Percentiles rank a stretch among this genome's conserved stretches.
These are phyloP conservation scores for Colletotrichum sp. DNA, from an alignment of 2,329 filamentous ascomycete species.

Conservation along the genomic window DNA sequence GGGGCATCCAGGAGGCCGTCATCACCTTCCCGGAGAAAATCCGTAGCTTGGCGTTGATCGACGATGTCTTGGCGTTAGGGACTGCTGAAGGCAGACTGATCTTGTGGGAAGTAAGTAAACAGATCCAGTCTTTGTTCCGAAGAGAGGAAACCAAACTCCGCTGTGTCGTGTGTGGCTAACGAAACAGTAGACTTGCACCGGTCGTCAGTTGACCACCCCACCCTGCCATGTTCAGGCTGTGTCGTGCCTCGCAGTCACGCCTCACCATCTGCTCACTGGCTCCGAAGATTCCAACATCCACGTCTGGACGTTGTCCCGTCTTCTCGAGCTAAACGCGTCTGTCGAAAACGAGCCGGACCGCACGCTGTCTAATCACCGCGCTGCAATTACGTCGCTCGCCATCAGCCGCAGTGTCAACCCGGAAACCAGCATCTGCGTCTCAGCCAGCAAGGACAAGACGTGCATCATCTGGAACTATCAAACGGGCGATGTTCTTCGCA, in stretches of 20 bases:
- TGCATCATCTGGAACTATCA: conserved; percentile 94
- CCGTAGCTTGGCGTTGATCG: conserved; percentile 75
- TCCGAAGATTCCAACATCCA: conserved; percentile 89
- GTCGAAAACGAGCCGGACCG: conserved; percentile 72
- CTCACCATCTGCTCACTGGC: conserved; percentile 76
- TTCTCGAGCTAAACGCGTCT: conserved; percentile 66
- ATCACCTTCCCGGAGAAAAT: conserved; percentile 90
- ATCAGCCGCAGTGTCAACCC: conserved; percentile 69
- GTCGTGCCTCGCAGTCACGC: conserved; percentile 75
- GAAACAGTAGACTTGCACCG: conserved; percentile 67
- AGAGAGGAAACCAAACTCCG: neutral
- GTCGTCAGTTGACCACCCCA: conserved; percentile 76
- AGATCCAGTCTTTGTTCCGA: conserved; percentile 16
- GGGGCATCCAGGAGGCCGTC: conserved; percentile 85
- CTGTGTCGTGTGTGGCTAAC: conserved; percentile 24
- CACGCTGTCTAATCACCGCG: conserved; percentile 79
- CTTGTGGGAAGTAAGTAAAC: conserved; percentile 80
- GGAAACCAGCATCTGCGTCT: conserved; percentile 82
- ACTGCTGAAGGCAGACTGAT: conserved; percentile 86
- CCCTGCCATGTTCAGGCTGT: conserved; percentile 82
- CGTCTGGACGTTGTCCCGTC: conserved; percentile 82
- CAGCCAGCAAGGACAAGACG: conserved; percentile 84
- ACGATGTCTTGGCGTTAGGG: conserved; percentile 77
- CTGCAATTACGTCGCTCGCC: conserved; percentile 69
- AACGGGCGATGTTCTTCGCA: conserved; percentile 77